Base-by-base conservation (phyloP, 768 basidiomycete species). In the Lactarius quietus region DNA sequence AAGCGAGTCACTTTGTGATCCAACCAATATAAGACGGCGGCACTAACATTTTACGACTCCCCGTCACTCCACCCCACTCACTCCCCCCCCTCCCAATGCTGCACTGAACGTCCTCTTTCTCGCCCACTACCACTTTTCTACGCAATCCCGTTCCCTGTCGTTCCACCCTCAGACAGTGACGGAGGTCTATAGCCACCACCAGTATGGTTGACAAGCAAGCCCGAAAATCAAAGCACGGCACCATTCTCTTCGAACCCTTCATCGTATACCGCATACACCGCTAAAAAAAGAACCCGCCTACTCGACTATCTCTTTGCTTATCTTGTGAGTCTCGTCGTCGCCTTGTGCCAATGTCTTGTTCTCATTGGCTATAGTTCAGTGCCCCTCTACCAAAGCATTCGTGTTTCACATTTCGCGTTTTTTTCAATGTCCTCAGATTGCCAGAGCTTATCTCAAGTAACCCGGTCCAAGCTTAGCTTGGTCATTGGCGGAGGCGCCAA, bases 231-330 rank as follows among this genome's bases (percentile, higher is more conserved):
- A 89, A 86, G 82, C 87, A 90, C 88, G 89, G 90, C 81, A 87
- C 89, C 78, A 84, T 91, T 66, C 84, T 91, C 74, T 92, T 92
- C 77, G 90, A 91, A 81, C 90, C 90, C 67, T 86, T 89, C 81
- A 87, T 90, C 77, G 90, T 90, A 77, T 85, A 91, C 78, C 90
- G 90, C 77, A 92, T 92, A 92, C 85, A 87, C 80, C 78, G 78
- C 74, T 83, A 74, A 83, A 73, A n/a, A 70, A 18, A 31, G 28
- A 2, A 56, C 53, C 60, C 55, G 54, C 38, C 62, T 52, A 45
- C 57, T 56, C 39, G 38, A 7, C 38, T 26, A 38, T 65, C 53
- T 65, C 59, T 57, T 41, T 70, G 60, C 53, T 71, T 54, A 20
- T 69, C 66, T 55, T 26, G 61, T 64, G 55, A 67, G 63, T 58